Percentiles rank a stretch among this genome's conserved stretches.
phyloP scores from a whole-genome alignment of 345 rosid species.

The Bruguiera sexangula region DNA sequence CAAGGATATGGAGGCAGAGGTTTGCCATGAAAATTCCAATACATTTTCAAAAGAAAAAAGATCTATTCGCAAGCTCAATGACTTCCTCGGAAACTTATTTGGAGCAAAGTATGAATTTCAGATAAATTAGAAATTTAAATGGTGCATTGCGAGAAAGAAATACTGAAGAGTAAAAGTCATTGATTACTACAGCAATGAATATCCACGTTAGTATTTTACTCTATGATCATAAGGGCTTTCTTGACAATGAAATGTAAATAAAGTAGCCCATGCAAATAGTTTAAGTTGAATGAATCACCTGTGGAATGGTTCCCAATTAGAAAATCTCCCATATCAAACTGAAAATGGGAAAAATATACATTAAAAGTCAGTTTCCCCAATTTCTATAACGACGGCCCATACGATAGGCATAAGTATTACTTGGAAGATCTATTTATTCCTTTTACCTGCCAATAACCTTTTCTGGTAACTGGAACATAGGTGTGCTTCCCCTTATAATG shows the following conservation, averaged over 20 bases:
- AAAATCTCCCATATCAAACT: constrained; percentile 75
- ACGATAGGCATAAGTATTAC: not conserved
- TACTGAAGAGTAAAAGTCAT: too few relatives aligned
- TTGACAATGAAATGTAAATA: not conserved
- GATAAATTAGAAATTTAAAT: too few relatives aligned
- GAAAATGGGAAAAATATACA: constrained; percentile 11
- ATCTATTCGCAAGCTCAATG: not conserved
- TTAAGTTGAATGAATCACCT: constrained; percentile 35
- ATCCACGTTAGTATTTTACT: not conserved
- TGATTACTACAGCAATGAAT: not conserved
- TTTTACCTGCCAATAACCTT: constrained; percentile 85
- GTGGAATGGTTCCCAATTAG: constrained; percentile 53
- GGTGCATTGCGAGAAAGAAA: too few relatives aligned
- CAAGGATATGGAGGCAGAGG: not conserved
- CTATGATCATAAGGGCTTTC: not conserved
- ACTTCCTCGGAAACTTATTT: not conserved
- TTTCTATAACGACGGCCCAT: not conserved
- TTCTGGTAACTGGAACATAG: constrained; percentile 58
- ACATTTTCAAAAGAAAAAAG: not conserved
- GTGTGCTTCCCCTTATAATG: constrained; percentile 71
- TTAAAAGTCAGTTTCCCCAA: constrained; percentile 9
- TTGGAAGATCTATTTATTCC: not conserved
- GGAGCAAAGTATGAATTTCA: too few relatives aligned
- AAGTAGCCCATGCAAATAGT: not conserved
- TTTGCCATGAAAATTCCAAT: not conserved